Evolutionary conservation across 2,329 filamentous ascomycete species (phyloP), one percentile per base, ranked within the genome.

Genomic region (Cytospora piceae): DNA sequence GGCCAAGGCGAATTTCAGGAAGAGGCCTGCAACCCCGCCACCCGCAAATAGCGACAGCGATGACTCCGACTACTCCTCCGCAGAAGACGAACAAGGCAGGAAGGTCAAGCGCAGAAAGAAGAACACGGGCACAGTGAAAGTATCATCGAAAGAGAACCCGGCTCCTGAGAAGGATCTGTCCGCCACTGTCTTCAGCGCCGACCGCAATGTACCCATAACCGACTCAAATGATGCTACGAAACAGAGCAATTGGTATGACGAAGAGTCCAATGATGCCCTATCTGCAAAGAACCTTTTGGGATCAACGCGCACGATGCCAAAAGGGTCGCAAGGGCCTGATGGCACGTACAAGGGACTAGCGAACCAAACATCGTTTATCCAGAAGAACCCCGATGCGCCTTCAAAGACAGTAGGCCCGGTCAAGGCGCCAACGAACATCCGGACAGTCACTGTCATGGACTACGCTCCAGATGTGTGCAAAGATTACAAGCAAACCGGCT

Each of bases 401-500:
- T 80, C 79, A 32, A 85, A 88, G 69, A 83, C 86, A 42, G 90
- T 97, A 34, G 95, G 95, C 0, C 95, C 95, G 0, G 85, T 96
- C 68, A 97, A 97, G 77, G 90, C 91, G 1, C 85, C 94, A 0
- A 91, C 92, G 1, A 98, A 98, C 73, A 89, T 99, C 64, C 88
- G 95, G 60, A 96, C 91, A 2, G 90, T 96, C 69, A 98, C 94
- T 0, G 85, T 94, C 8, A 96, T 88, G 37, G 95, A 99, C 74
- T 98, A 92, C 74, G 90, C 91, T 0, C 93, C 94, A 0, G 94
- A 98, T 70, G 91, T 96, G 0, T 99, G 95, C 79, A 98, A 98
- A 76, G 95, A 98, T 59, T 76, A 75, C 65, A 77, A 77, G 66
- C 69, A 73, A 69, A 91, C 80, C 27, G 88, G 86, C 0, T 88